These are phyloP conservation scores for Dryadomyces quercus-mongolicae DNA, from an alignment of 2,329 filamentous ascomycete genomes.

Conservation along the genomic window DNA sequence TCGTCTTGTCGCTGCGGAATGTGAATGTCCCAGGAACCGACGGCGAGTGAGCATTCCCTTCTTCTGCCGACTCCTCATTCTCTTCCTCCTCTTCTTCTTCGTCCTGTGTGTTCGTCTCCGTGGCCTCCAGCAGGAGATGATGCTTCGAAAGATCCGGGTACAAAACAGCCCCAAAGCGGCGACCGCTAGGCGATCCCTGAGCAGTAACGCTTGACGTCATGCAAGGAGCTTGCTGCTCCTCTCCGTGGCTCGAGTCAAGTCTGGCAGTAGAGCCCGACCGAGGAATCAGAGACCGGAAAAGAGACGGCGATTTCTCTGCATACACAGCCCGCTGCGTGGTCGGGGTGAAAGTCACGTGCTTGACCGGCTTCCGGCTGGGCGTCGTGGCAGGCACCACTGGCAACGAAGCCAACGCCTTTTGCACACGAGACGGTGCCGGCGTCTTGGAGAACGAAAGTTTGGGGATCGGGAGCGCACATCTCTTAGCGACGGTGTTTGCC, in stretches of 20 bases:
- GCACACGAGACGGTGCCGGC: constrained; percentile 29
- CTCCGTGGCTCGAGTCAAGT: constrained; percentile 19
- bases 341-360: constrained; percentile 72
- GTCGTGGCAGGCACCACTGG: constrained; percentile 41
- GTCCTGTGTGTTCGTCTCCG: not conserved
- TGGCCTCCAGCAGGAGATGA: constrained; percentile 4
- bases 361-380: constrained; percentile 52
- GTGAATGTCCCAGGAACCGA: constrained; percentile 47
- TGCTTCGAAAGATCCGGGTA: constrained; percentile 41
- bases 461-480: constrained; percentile 35
- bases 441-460: constrained; percentile 27
- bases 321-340: constrained; percentile 43
- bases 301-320: constrained; percentile 41
- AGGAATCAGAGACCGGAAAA: constrained; percentile 36
- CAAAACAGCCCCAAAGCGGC: constrained; percentile 20
- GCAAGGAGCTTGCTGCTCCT: not conserved
- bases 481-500: constrained; percentile 16
- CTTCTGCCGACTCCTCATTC: not conserved
- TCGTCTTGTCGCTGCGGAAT: constrained; percentile 55
- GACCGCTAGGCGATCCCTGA: constrained; percentile 3
- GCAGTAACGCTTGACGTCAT: not conserved
- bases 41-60: constrained; percentile 8
- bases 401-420: constrained; percentile 35
- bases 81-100: not conserved
- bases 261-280: constrained; percentile 19